A percentile compares a stretch with the other conserved stretches of the same genome.
These are phyloP conservation scores for Mortierella sp. DNA, from an alignment of 371 early-diverging fungal species.

Conservation along the genomic window DNA sequence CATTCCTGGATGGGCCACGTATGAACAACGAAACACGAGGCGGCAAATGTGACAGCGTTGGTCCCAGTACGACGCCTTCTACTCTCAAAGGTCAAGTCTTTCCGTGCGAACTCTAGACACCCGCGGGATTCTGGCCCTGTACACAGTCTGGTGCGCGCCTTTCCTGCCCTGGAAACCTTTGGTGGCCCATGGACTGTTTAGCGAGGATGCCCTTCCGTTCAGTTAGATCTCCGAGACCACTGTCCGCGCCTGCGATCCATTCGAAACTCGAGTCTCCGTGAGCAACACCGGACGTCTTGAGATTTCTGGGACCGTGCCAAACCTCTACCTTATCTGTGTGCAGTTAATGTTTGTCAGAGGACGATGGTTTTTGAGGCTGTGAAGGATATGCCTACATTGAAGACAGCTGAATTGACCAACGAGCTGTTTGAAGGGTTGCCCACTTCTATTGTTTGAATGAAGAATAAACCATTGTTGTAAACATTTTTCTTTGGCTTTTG, in stretches of 20 bases:
- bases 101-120: background rate
- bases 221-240: background rate
- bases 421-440: background rate
- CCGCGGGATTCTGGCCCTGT: too few relatives aligned
- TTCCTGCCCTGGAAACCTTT: background rate
- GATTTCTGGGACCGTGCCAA: background rate
- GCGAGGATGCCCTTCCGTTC: background rate
- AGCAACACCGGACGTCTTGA: background rate
- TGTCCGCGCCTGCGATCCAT: background rate
- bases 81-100: background rate
- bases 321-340: background rate
- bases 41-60: background rate
- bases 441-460: too few relatives aligned
- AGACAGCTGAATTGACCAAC: background rate
- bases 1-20: background rate
- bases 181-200: background rate
- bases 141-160: background rate
- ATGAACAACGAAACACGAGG: background rate
- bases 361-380: background rate
- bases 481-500: background rate
- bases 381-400: background rate
- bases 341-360: background rate
- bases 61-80: background rate
- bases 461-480: too few relatives aligned
- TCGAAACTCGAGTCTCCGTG: background rate